Conservation (phyloP, 2,329 filamentous ascomycete genomes). For the Chaetomium strumarium region DNA sequence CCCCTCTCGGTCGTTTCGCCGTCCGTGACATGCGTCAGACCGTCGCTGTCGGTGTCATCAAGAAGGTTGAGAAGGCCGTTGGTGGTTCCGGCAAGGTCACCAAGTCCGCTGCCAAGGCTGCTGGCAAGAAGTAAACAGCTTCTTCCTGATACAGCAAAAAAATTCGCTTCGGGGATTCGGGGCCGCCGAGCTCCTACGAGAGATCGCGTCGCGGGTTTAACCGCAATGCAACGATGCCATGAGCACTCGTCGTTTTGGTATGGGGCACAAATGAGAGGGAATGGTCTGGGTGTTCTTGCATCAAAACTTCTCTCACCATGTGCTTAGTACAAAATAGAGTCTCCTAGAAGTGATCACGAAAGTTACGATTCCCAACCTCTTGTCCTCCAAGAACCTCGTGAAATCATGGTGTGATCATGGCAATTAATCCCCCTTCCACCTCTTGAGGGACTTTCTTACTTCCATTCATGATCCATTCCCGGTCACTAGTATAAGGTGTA, state of each 20-base stretch:
- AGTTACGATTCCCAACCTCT: constrained; percentile 21
- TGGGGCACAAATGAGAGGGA: constrained; percentile 28
- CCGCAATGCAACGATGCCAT: constrained; percentile 24
- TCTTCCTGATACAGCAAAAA: constrained; percentile 14
- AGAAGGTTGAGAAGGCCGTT: constrained; percentile 66
- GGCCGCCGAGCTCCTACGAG: constrained; percentile 17
- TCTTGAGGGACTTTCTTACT: no score
- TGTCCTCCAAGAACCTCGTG: neutral
- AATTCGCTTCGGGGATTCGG: constrained; percentile 16
- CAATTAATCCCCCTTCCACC: no score
- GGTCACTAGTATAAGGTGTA: no score
- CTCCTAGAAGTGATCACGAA: constrained; percentile 30
- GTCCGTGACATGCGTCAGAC: constrained; percentile 97
- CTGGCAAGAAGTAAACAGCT: constrained; percentile 61
- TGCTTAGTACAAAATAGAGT: constrained; percentile 34
- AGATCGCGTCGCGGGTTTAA: constrained; percentile 20
- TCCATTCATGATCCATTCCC: no score
- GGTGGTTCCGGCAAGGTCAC: constrained; percentile 58
- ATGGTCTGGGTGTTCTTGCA: constrained; percentile 30
- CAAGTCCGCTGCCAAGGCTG: constrained; percentile 67
- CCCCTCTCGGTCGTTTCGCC: constrained; percentile 98
- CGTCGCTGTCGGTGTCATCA: constrained; percentile 93
- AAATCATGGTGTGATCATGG: neutral
- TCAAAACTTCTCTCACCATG: constrained; percentile 30
- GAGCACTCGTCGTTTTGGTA: constrained; percentile 29